phyloP scores from a whole-genome alignment of 345 rosid species.

The Citrus reticulata region DNA sequence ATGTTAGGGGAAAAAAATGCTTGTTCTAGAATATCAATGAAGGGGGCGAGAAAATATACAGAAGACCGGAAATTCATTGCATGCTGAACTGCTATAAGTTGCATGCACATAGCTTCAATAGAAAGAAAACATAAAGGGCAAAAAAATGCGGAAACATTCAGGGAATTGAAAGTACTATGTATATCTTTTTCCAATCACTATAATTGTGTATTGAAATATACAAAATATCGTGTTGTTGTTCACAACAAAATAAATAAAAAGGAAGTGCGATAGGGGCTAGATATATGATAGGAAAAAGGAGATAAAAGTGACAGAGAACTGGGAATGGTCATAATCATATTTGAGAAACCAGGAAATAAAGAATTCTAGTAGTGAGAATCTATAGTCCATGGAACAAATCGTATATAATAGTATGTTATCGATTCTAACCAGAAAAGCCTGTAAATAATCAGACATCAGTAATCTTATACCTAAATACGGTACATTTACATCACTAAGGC shows the following conservation, averaged over 20 bases:
- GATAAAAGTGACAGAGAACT: too few species aligned
- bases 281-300: too few species aligned
- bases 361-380: too few species aligned
- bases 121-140: background rate
- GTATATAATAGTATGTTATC: background rate
- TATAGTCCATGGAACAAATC: background rate
- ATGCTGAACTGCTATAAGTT: background rate
- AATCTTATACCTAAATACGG: background rate
- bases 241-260: too few species aligned
- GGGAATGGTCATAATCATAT: too few species aligned
- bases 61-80: background rate
- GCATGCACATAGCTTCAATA: background rate
- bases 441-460: background rate
- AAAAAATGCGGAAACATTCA: background rate
- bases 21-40: too few species aligned
- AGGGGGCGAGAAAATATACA: too few species aligned
- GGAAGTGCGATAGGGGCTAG: too few species aligned
- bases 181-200: background rate
- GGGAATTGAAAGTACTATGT: background rate
- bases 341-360: too few species aligned
- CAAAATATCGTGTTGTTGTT: background rate
- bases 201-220: slow-evolving; percentile 1
- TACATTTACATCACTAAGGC: background rate
- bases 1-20: too few species aligned
- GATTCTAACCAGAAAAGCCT: background rate